A percentile compares a stretch with the other conserved stretches of the same genome.
phyloP scores from a whole-genome alignment of 768 basidiomycete species.

The Candolleomyces efflorescens region DNA sequence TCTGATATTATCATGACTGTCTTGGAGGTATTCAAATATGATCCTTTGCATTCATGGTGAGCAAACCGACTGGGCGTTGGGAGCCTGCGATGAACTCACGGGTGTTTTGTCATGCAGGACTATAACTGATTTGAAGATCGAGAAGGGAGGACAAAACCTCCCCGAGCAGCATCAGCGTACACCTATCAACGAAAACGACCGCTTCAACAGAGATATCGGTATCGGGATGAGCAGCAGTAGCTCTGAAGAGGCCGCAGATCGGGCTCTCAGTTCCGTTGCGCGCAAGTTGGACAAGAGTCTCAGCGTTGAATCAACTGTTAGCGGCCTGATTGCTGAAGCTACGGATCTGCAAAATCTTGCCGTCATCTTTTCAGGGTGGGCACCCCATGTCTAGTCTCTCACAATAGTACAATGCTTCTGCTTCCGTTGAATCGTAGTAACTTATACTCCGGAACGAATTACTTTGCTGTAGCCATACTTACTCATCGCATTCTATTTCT shows the following conservation, averaged over 20 bases:
- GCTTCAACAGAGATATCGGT: constrained; percentile 40
- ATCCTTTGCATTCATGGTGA: constrained; percentile 91
- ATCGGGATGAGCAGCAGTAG: constrained; percentile 63
- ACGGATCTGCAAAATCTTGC: constrained; percentile 73
- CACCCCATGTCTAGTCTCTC: constrained; percentile 17
- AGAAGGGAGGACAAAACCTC: constrained; percentile 49
- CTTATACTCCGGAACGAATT: too few relatives aligned
- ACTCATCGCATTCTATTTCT: too few relatives aligned
- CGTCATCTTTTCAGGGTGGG: constrained; percentile 62
- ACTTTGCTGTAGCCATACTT: too few relatives aligned
- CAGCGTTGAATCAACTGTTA: constrained; percentile 91
- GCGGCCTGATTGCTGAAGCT: constrained; percentile 87
- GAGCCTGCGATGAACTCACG: not conserved
- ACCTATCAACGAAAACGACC: constrained; percentile 18
- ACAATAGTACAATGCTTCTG: too few relatives aligned
- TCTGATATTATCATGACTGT: constrained; percentile 91
- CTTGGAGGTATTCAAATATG: constrained; percentile 94
- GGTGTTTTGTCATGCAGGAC: constrained; percentile 45
- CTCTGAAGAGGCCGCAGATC: constrained; percentile 85
- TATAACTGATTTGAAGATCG: constrained; percentile 70
- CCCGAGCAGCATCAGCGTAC: constrained; percentile 21
- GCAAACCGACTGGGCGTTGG: constrained; percentile 14
- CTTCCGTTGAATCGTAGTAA: too few relatives aligned
- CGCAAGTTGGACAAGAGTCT: constrained; percentile 81
- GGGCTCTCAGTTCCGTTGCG: constrained; percentile 75